Evolutionary conservation across 2,329 filamentous ascomycete genomes (phyloP).

Genomic region (Cladophialophora psammophila): DNA sequence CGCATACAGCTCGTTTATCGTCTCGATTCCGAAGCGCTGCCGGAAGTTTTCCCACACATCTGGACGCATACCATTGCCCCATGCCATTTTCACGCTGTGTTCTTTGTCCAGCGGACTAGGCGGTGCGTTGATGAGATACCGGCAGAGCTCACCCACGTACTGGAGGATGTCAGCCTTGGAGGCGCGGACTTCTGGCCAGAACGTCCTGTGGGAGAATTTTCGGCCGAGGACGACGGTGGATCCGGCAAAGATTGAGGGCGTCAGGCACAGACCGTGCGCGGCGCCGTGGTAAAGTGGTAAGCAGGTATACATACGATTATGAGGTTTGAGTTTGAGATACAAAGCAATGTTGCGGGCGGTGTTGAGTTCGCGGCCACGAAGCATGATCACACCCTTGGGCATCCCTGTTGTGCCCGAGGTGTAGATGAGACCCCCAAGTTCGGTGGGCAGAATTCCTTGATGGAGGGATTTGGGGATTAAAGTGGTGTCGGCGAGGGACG

Average conservation of each 20-base stretch:
- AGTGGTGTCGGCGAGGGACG: constrained; percentile 56
- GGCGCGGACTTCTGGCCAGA: constrained; percentile 42
- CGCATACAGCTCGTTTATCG: constrained; percentile 78
- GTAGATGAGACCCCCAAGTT: constrained; percentile 72
- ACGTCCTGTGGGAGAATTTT: constrained; percentile 42
- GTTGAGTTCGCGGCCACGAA: constrained; percentile 40
- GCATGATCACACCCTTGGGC: constrained; percentile 67
- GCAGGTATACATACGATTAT: constrained; percentile 75
- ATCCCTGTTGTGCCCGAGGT: constrained; percentile 79
- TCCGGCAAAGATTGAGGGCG: constrained; percentile 61
- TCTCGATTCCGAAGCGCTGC: constrained; percentile 49
- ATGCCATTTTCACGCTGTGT: constrained; percentile 55
- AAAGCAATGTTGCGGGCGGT: constrained; percentile 43
- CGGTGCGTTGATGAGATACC: constrained; percentile 56
- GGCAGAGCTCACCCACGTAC: constrained; percentile 58
- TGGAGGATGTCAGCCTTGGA: constrained; percentile 65
- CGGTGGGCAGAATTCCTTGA: constrained; percentile 57
- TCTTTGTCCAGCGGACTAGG: constrained; percentile 54
- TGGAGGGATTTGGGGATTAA: constrained; percentile 65
- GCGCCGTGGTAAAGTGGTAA: constrained; percentile 82
- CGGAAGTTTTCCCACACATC: constrained; percentile 60
- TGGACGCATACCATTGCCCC: constrained; percentile 57
- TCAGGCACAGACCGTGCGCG: constrained; percentile 60
- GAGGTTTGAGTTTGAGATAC: constrained; percentile 43
- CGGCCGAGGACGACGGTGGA: constrained; percentile 51